A percentile compares a stretch with the other conserved stretches of the same genome.
These are phyloP conservation scores for Croton setiger DNA, from an alignment of 441 rosid species.

Conservation along the genomic window DNA sequence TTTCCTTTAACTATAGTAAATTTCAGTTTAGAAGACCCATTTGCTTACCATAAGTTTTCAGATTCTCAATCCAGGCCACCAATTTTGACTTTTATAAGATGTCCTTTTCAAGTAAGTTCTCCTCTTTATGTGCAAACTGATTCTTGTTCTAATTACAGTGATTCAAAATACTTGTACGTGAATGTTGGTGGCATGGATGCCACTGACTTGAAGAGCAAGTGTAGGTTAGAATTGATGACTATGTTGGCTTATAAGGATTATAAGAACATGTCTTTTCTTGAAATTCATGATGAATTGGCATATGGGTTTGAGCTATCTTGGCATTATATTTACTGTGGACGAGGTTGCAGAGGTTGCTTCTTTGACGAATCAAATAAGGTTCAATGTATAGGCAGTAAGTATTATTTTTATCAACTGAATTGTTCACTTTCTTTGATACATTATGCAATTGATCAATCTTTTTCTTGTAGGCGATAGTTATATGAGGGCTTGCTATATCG, in stretches of 20 bases:
- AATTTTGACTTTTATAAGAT: background rate
- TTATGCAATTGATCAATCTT: background rate
- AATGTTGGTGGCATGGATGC: background rate
- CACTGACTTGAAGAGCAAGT: constrained; percentile 10
- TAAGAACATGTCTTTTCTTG: background rate
- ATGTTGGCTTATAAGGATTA: background rate
- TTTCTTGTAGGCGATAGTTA: background rate
- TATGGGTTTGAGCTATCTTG: constrained; percentile 24
- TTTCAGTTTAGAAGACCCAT: constrained; percentile 8
- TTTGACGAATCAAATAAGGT: background rate
- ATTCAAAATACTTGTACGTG: constrained; percentile 3
- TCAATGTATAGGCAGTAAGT: constrained; percentile 3
- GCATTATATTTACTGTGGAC: constrained; percentile 2
- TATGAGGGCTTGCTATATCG: constrained; percentile 2
- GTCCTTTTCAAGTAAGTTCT: background rate
- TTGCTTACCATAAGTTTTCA: background rate
- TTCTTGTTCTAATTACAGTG: background rate
- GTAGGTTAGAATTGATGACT: constrained; percentile 10
- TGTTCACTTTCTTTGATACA: background rate
- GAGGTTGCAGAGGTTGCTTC: constrained; percentile 13
- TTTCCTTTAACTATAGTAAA: background rate
- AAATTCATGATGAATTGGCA: background rate
- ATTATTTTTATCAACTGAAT: too few relatives aligned
- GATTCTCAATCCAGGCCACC: accelerated
- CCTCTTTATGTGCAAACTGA: constrained; percentile 8